Base-by-base conservation (phyloP, 1,139 yeast species). In the Meyerozyma carpophila region DNA sequence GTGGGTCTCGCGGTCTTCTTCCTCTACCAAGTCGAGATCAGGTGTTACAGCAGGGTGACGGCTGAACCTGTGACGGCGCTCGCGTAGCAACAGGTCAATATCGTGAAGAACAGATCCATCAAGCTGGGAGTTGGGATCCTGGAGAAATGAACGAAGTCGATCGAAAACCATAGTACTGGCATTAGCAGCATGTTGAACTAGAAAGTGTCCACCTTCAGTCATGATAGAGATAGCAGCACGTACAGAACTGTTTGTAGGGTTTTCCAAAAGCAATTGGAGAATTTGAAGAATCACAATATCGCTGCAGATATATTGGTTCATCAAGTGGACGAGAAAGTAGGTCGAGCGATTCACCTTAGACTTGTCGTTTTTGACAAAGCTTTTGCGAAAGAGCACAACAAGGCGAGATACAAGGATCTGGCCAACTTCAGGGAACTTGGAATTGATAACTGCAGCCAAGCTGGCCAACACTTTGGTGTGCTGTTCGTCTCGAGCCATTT, bases 401-500 rank as follows among this genome's bases (percentile, higher is more conserved):
- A 84, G 62, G 49, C 95, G 67, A 7, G 71, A 59, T 0, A 73
- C 60, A 32, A 87, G 50, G 4, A 84, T 58, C 45, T 75, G 75
- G 1, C 96, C 96, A 21, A 89, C 65, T 37, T 77, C 77, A 0
- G 95, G 94, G 5, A 87, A 58, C 53, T 84, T 81, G 7, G 84
- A 74, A 59, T 87, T 85, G 16, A 89, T 47, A 1, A 84, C 70
- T 5, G 83, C 73, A 0, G 77, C 71, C 37, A 89, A 55, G 1
- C 85, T 66, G 0, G 91, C 81, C 56, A 77, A 81, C 1, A 77
- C 69, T 1, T 77, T 65, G 0, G 84, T 72, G 49, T 66, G 68
- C 29, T 45, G 37, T 5, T 63, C 56, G 40, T 56, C 53, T 20
- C 73, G 70, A 9, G 56, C 58, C 8, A 70, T 59, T 56, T 79